Percentiles rank a stretch among this genome's conserved stretches.
phyloP scores from a whole-genome alignment of 1,139 yeast genomes.

The Wickerhamomyces sp. region DNA sequence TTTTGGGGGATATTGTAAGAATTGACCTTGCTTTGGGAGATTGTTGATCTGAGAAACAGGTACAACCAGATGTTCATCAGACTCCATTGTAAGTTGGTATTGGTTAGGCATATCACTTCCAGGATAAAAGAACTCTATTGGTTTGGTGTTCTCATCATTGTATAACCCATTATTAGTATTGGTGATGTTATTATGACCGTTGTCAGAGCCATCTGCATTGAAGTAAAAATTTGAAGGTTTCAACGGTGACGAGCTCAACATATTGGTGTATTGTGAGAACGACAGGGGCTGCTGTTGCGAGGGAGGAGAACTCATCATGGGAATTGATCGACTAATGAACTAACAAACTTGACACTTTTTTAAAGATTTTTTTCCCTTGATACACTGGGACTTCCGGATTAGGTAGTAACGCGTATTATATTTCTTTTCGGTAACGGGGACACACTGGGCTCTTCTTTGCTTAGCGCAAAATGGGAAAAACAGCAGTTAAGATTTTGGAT shows the following conservation, averaged over 20 bases:
- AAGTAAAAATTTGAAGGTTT: slow-evolving; percentile 15
- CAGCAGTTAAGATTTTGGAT: not conserved
- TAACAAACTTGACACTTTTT: too few species aligned
- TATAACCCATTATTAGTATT: not conserved
- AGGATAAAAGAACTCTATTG: slow-evolving; percentile 1
- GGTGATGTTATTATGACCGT: not conserved
- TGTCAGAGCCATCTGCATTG: slow-evolving; percentile 2
- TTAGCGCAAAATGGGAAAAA: not conserved
- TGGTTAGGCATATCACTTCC: slow-evolving; percentile 3
- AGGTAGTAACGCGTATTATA: slow-evolving; percentile 5
- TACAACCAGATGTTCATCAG: slow-evolving; percentile 10
- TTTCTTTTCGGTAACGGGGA: slow-evolving; percentile 1
- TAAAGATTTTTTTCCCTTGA: too few species aligned
- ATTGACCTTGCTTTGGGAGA: slow-evolving; percentile 3
- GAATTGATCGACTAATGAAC: not conserved
- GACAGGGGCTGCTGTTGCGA: slow-evolving; percentile 12
- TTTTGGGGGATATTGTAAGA: slow-evolving; percentile 13
- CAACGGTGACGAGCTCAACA: slow-evolving; percentile 16
- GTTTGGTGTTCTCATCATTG: slow-evolving; percentile 11
- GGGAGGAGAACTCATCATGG: slow-evolving; percentile 7
- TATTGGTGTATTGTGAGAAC: slow-evolving; percentile 13
- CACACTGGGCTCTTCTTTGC: not conserved
- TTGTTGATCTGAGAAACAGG: slow-evolving; percentile 11
- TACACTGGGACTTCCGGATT: slow-evolving; percentile 1
- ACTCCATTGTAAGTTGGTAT: not conserved